Base-by-base conservation (phyloP, 768 basidiomycete genomes). In the Cyclocybe aegerita region DNA sequence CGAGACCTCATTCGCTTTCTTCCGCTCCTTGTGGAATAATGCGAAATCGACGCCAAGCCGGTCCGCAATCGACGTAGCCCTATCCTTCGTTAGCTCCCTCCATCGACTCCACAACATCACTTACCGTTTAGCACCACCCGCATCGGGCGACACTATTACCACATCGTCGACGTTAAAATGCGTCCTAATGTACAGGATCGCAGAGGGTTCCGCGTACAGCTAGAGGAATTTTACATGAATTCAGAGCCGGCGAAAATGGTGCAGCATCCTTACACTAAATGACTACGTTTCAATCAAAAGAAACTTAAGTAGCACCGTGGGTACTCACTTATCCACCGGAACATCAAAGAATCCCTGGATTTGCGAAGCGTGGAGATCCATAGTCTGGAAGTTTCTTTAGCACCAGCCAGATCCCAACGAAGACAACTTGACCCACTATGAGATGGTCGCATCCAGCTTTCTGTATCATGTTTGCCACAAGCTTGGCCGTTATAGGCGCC, bases 321-420 rank as follows among this genome's bases (percentile, higher is more conserved):
- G n/a, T 36, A 83, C 93, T 81, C 66, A 96, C 93, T 99, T 98
- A 79, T 99, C 97, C 62, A 98, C 96, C 7, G 97, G 97, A 39
- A 98, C 95, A 69, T 98, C 96, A 70, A 99, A 99, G 76, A 99
- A 99, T 5, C 97, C 97, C 73, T 99, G 97, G 55, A 99, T 98
- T 66, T 99, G 97, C 1, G 93, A 96, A 31, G 97, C 97, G 66
- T 99, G 96, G 52, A 98, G 76, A 72, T 99, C 97, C 93, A 98
- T 97, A 7, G 96, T 98, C 93, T 95, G 56, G 47, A 38, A 44
- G 10, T 33, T 52, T 48, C 38, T 45, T 63, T 34, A 49, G 50
- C 38, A 49, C 39, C 40, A 46, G 44, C 42, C 37, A 34, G 44
- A 37, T 46, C 50, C 46, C 55, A 17, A 46, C 46, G 39, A 49